Evolutionary conservation across 805 yeast genomes (phyloP).

Genomic region (Saccharomycopsis capsularis): DNA sequence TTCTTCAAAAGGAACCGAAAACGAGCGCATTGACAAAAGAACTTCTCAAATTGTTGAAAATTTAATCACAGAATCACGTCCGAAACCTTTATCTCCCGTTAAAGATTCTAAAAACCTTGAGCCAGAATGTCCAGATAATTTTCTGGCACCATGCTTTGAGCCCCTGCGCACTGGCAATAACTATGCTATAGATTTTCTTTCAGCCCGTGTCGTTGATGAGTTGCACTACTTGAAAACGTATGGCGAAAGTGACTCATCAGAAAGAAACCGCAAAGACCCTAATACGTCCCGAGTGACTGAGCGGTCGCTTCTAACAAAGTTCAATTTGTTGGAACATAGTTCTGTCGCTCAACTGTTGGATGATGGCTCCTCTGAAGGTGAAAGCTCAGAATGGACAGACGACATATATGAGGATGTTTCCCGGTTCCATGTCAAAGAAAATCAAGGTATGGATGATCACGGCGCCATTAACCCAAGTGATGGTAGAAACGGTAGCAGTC

Average conservation of each 20-base stretch:
- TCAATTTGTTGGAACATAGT: neutral
- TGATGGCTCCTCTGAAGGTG: neutral
- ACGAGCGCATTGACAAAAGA: neutral
- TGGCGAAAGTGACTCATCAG: neutral
- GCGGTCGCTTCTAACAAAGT: neutral
- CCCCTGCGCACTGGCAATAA: too few relatives aligned
- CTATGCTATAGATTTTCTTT: conserved; percentile 59
- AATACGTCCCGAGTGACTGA: neutral
- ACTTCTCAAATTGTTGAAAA: conserved; percentile 10
- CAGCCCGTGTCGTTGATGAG: conserved; percentile 68
- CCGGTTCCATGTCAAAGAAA: neutral
- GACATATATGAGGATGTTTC: neutral
- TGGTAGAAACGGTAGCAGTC: neutral
- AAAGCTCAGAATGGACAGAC: conserved; percentile 6
- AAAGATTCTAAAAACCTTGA: too few relatives aligned
- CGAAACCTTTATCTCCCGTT: too few relatives aligned
- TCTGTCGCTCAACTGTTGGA: neutral
- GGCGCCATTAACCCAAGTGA: neutral
- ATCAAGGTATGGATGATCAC: neutral
- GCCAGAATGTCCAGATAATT: too few relatives aligned
- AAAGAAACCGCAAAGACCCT: neutral
- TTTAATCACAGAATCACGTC: too few relatives aligned
- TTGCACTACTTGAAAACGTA: conserved; percentile 33
- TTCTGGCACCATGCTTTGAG: too few relatives aligned
- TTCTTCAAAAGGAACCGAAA: neutral